Base-by-base conservation (phyloP, 257 asterid species). In the Orobanche coerulescens region DNA sequence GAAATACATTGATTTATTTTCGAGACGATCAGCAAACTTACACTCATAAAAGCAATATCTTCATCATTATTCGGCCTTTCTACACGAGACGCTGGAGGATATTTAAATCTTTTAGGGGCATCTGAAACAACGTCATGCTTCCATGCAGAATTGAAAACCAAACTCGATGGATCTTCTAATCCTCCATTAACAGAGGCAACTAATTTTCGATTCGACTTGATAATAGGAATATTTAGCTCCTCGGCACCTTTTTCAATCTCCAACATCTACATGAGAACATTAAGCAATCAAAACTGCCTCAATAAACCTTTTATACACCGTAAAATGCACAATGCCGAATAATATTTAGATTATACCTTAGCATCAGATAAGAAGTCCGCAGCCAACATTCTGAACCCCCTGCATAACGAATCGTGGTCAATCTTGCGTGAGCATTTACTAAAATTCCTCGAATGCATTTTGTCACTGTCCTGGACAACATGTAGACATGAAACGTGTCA, bases 21-120 rank as follows among this genome's bases (percentile, higher is more conserved):
- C 48, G 15, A 12, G 40, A 62, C 11, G 19, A 42, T 42, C n/a
- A 47, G 53, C 53, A 56, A 24, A 74, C 94, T 66, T 72, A 88
- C 98, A 54, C 85, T 86, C 98, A 86, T 86, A 69, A 84, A 92
- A 30, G 95, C 90, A 74, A 88, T 76, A 66, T 92, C 95, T 66
- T 88, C 95, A 24, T 88, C 86, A 62, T 55, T 67, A 54, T 63
- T 48, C 6, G 94, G 97, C 71, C 86, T 81, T 61, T 74, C 62
- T 26, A 86, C 81, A 31, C 66, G 77, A 9, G 81, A 68, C n/a
- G 66, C 31, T 59, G 76, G 56, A 28, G 94, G 91, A 46, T 79
- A 79, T 16, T 49, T 74, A 66, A 88, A 92, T 63, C 58, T 70
- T 23, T 64, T 58, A 23, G 68, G 62, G 5, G 58, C 70, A 52